Base-by-base conservation (phyloP, 352 stramenopile species). In the Pythium sp. region DNA sequence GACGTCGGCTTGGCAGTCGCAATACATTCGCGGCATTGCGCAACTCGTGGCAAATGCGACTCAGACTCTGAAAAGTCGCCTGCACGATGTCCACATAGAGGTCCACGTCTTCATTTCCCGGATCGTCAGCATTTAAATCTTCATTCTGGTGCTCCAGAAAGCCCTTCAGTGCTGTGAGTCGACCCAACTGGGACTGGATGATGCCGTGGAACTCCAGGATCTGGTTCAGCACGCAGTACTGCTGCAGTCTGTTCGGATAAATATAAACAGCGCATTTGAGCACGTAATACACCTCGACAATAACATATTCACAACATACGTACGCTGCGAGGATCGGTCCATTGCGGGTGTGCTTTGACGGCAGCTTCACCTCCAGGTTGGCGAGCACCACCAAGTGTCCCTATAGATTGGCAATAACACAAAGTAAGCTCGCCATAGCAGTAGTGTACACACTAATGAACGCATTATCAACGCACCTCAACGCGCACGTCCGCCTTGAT, bases 161-260 rank as follows among this genome's bases (percentile, higher is more conserved):
- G 7, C 75, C 65, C 68, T 84, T 86, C 32, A 91, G 73, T 20
- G 73, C 65, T 24, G 76, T 74, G 38, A 93, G 72, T 5, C 69
- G 71, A 7, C 72, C 75, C 61, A 89, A 67, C 73, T 90, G 82
- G 24, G 76, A 72, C 70, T 91, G 84, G 58, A 89, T 67, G 55
- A 86, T 78, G 60, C 78, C 76, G 65, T 94, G 84, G 67, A 94
- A 92, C 74, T 94, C 86, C 57, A 94, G 79, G 67, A 94, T 92
- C 73, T 94, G 86, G 72, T 92, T 89, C 43, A 94, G 70, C 64
- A 94, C 84, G 68, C 84, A 92, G 67, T 92, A 94, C 47, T 94
- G 82, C 67, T 92, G 81, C 62, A 94, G 70, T 26, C 86, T 94
- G 65, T 5, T 26, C 51, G 24, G 4, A 26, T 53, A 14, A 30